Conservation (phyloP, 306 rosid genomes). For the Trifolium subterraneum region DNA sequence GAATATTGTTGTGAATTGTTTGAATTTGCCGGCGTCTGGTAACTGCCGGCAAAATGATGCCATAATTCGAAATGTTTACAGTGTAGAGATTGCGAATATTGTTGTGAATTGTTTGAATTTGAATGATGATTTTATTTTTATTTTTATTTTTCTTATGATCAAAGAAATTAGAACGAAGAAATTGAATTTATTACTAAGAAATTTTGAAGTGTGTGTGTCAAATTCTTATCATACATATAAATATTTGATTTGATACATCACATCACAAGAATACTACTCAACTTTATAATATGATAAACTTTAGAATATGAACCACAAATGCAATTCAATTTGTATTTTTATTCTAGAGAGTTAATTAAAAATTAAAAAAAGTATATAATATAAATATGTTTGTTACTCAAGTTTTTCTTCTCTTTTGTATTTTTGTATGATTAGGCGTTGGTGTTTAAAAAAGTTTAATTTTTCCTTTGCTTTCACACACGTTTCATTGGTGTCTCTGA, state of each 20-base stretch:
- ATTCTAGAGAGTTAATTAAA: background rate
- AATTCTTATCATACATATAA: background rate
- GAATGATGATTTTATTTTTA: background rate
- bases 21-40: conserved; percentile 41
- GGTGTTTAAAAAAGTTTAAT: too few species aligned
- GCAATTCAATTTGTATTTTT: background rate
- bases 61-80: conserved; percentile 35
- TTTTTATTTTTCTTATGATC: background rate
- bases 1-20: background rate
- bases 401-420: background rate
- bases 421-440: too few species aligned
- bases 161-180: background rate
- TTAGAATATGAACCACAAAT: conserved; percentile 33
- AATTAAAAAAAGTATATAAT: too few species aligned
- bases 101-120: too few species aligned
- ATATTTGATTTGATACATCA: conserved; percentile 1
- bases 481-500: too few species aligned
- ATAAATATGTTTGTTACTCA: background rate
- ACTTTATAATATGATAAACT: conserved; percentile 6
- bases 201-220: background rate
- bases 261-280: conserved; percentile 2
- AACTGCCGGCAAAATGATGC: conserved; percentile 50
- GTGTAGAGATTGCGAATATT: background rate
- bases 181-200: background rate
- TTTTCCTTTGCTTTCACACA: too few species aligned